Evolutionary conservation across 345 rosid genomes (phyloP).

Genomic region (Orychophragmus violaceus): DNA sequence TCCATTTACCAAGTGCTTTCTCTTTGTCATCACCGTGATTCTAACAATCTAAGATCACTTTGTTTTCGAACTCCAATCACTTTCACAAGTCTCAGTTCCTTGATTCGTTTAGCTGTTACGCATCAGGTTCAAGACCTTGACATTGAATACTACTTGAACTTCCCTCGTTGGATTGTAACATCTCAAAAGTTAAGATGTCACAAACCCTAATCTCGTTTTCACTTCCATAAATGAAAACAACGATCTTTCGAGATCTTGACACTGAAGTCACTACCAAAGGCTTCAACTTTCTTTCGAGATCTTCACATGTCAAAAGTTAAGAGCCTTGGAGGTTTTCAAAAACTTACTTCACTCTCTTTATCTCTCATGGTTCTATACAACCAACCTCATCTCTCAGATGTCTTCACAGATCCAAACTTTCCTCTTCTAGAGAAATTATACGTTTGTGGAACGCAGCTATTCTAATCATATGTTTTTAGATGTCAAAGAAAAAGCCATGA

Average conservation of each 20-base stretch:
- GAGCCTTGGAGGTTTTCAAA: background rate
- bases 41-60: conserved; percentile 24
- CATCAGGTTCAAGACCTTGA: conserved; percentile 40
- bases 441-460: conserved; percentile 13
- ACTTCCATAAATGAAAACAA: too few relatives aligned
- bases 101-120: conserved; percentile 68
- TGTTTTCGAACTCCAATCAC: conserved; percentile 50
- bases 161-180: conserved; percentile 56
- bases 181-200: conserved; percentile 55
- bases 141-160: conserved; percentile 45
- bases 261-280: too few relatives aligned
- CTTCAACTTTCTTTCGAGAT: too few relatives aligned
- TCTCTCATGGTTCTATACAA: background rate
- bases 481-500: background rate
- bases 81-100: conserved; percentile 51
- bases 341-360: too few relatives aligned
- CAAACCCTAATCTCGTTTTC: too few relatives aligned
- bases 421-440: conserved; percentile 51
- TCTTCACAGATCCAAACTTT: conserved; percentile 60
- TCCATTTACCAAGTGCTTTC: conserved; percentile 22
- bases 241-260: too few relatives aligned
- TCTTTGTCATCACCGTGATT: conserved; percentile 1
- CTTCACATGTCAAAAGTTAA: too few relatives aligned
- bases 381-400: conserved; percentile 48
- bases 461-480: background rate